Percentiles rank a stretch among this genome's conserved stretches.
Conservation (phyloP, 1,284 basidiomycete genomes). For the Apiotrichum laibachii region DNA sequence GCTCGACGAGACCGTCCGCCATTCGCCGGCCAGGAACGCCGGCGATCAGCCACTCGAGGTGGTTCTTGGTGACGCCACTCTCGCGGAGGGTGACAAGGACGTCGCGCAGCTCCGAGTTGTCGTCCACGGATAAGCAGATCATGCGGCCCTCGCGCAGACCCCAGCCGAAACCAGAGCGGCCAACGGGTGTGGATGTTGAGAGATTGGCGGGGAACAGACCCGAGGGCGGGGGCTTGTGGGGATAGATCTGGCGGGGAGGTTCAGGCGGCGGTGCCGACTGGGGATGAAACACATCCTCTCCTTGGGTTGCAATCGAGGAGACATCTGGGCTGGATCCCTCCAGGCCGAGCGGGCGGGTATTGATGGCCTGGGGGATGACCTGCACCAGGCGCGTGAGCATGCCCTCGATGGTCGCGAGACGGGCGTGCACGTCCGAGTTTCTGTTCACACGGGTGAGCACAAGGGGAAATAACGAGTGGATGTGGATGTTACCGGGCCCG, state of each 20-base stretch:
- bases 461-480: background rate
- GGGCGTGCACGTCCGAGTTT: conserved; percentile 48
- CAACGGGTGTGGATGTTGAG: conserved; percentile 34
- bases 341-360: background rate
- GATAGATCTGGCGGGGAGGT: conserved; percentile 30
- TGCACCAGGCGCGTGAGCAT: conserved; percentile 46
- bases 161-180: conserved; percentile 44
- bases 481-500: background rate
- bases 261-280: conserved; percentile 29
- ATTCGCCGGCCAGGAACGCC: conserved; percentile 49
- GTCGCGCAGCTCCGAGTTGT: conserved; percentile 45
- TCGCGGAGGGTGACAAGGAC: conserved; percentile 49
- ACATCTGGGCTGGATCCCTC: conserved; percentile 40
- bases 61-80: conserved; percentile 49
- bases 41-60: conserved; percentile 49
- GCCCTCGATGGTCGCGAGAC: conserved; percentile 49
- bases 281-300: conserved; percentile 46
- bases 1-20: conserved; percentile 50
- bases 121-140: conserved; percentile 39
- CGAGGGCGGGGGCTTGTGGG: conserved; percentile 47
- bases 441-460: conserved; percentile 15
- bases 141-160: conserved; percentile 45
- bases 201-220: conserved; percentile 43
- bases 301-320: conserved; percentile 33
- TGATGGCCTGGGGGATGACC: conserved; percentile 24